Conservation (phyloP, 352 stramenopile species). For the Halophytophthora polymorphica region DNA sequence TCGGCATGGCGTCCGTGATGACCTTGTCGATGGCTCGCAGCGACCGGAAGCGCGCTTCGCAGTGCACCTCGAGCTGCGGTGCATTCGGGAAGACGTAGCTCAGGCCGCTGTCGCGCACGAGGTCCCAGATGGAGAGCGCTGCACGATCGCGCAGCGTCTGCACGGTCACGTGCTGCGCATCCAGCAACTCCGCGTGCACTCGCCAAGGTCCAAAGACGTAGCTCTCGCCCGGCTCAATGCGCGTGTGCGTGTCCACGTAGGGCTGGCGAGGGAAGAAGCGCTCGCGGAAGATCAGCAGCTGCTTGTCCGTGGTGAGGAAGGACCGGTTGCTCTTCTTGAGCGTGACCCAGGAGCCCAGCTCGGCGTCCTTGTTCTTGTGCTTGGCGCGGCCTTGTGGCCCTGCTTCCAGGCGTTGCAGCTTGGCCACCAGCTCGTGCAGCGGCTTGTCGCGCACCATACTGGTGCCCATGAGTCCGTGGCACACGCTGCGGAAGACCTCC, state of each 20-base stretch:
- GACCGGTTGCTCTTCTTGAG: slow-evolving; percentile 84
- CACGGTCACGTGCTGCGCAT: slow-evolving; percentile 21
- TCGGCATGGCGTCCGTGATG: slow-evolving; percentile 68
- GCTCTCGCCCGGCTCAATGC: slow-evolving; percentile 28
- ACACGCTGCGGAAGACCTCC: slow-evolving; percentile 78
- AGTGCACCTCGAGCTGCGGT: slow-evolving; percentile 51
- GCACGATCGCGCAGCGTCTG: slow-evolving; percentile 22
- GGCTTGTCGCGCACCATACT: slow-evolving; percentile 86
- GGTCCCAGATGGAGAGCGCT: slow-evolving; percentile 53
- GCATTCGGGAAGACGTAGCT: slow-evolving; percentile 62
- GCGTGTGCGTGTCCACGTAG: slow-evolving; percentile 15
- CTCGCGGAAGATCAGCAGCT: slow-evolving; percentile 81
- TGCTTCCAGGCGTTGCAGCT: slow-evolving; percentile 49
- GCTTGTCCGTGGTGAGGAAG: slow-evolving; percentile 58
- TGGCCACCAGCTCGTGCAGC: slow-evolving; percentile 69
- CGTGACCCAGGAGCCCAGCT: slow-evolving; percentile 70
- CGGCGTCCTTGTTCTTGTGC: slow-evolving; percentile 38
- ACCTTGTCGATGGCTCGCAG: slow-evolving; percentile 67
- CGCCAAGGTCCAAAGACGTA: slow-evolving; percentile 62
- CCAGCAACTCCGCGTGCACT: slow-evolving; percentile 34
- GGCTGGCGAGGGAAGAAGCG: slow-evolving; percentile 50
- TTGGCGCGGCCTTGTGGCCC: slow-evolving; percentile 20
- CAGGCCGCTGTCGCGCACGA: slow-evolving; percentile 46
- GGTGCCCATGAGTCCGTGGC: slow-evolving; percentile 76
- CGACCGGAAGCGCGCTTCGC: slow-evolving; percentile 45